Evolutionary conservation across 1,139 yeast genomes (phyloP).

Genomic region (Debaryomyces subglobosus): DNA sequence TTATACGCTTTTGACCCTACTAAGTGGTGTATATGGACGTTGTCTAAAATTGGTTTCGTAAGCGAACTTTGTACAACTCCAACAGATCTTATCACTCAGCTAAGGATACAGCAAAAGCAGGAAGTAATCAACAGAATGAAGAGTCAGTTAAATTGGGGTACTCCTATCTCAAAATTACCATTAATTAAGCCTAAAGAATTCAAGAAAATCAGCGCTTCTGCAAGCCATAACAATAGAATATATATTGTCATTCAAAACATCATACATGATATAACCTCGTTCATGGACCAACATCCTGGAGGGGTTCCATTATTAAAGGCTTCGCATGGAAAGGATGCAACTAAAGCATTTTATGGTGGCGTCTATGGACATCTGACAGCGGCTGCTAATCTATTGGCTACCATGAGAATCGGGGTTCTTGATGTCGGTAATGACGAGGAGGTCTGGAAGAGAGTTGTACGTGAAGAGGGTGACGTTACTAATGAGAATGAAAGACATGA

Average conservation of each 20-base stretch:
- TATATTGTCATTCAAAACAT: constrained; percentile 55
- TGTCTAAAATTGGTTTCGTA: constrained; percentile 44
- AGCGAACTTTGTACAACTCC: constrained; percentile 45
- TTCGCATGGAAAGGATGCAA: constrained; percentile 72
- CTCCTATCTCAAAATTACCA: constrained; percentile 70
- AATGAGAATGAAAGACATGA: constrained; percentile 26
- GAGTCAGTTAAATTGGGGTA: constrained; percentile 75
- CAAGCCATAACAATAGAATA: constrained; percentile 40
- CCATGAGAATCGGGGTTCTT: constrained; percentile 72
- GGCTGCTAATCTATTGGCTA: constrained; percentile 68
- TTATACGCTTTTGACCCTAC: constrained; percentile 66
- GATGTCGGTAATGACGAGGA: constrained; percentile 79
- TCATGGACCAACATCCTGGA: constrained; percentile 74
- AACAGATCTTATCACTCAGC: constrained; percentile 54
- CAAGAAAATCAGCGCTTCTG: constrained; percentile 37
- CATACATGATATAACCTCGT: constrained; percentile 74
- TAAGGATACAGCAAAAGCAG: constrained; percentile 67
- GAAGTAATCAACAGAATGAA: constrained; percentile 58
- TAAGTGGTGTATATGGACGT: constrained; percentile 55
- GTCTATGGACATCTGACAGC: constrained; percentile 78
- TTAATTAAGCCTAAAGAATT: constrained; percentile 54
- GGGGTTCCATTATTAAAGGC: constrained; percentile 63
- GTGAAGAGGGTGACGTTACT: constrained; percentile 42
- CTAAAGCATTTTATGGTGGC: constrained; percentile 73
- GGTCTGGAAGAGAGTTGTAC: constrained; percentile 66